Percentiles rank a stretch among this genome's conserved stretches.
Conservation (phyloP, 495 filamentous ascomycete species). For the Neurospora intermedia region DNA sequence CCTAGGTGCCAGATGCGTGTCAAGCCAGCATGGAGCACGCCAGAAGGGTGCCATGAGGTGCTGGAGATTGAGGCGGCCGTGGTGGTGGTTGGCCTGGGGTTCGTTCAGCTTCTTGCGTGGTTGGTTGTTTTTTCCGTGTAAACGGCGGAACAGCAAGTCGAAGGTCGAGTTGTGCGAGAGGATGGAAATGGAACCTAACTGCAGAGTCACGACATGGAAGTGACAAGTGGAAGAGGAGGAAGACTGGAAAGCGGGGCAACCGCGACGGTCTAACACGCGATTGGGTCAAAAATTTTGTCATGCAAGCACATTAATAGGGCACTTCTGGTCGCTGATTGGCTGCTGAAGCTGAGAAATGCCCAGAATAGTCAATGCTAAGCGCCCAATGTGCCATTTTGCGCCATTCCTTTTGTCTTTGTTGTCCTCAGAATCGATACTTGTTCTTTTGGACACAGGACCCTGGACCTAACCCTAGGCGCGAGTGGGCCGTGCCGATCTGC, state of each 20-base stretch:
- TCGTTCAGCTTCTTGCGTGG: not conserved
- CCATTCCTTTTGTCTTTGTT: not conserved
- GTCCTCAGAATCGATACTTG: not conserved
- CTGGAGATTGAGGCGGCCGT: not conserved
- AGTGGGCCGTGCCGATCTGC: not conserved
- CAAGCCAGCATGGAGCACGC: not conserved
- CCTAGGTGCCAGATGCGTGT: not conserved
- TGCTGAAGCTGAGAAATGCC: not conserved
- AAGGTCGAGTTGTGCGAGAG: too few species aligned
- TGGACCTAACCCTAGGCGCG: not conserved
- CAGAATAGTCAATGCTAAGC: conserved; percentile 20
- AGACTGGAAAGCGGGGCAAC: not conserved
- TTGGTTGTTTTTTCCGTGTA: not conserved
- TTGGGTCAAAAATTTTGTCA: conserved; percentile 26
- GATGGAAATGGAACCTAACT: too few species aligned
- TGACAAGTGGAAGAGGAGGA: too few species aligned
- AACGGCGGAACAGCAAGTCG: not conserved
- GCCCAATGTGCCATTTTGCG: conserved; percentile 10
- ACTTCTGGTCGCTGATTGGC: conserved; percentile 16
- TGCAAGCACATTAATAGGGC: conserved; percentile 15
- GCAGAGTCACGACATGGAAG: too few species aligned
- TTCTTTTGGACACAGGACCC: not conserved
- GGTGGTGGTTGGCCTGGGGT: not conserved
- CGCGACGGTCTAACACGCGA: conserved; percentile 3
- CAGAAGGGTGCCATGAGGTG: not conserved